A percentile compares a stretch with the other conserved stretches of the same genome.
These are phyloP conservation scores for Aquilaria agallochum DNA, from an alignment of 441 rosid species.

Conservation along the genomic window DNA sequence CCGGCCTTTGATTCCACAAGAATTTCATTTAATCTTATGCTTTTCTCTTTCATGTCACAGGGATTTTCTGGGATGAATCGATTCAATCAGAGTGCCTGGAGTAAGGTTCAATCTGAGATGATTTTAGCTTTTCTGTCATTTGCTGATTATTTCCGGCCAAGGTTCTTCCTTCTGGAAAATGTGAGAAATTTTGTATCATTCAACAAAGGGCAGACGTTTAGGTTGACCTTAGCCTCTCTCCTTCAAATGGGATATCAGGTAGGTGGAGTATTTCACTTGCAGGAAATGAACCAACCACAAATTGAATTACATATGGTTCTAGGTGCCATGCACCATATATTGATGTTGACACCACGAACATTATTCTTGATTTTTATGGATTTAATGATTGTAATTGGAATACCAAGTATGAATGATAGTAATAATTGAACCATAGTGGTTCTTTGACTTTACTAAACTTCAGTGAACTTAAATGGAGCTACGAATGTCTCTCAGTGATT, in stretches of 20 bases:
- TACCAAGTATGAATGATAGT: too few species aligned
- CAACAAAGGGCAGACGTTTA: conserved; percentile 87
- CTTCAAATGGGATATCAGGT: conserved; percentile 99
- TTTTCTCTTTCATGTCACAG: conserved; percentile 37
- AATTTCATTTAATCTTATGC: neutral
- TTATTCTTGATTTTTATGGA: too few species aligned
- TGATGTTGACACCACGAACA: too few species aligned
- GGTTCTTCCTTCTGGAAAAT: conserved; percentile 87
- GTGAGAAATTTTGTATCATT: conserved; percentile 83
- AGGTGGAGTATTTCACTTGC: conserved; percentile 3
- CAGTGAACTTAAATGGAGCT: too few species aligned
- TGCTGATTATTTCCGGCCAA: conserved; percentile 90
- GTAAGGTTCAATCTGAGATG: conserved; percentile 91
- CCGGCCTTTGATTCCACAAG: too few species aligned
- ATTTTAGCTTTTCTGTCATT: conserved; percentile 85
- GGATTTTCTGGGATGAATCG: conserved; percentile 96
- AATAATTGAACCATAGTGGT: too few species aligned
- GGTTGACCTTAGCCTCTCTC: conserved; percentile 78
- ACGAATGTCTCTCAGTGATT: too few species aligned
- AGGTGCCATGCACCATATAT: too few species aligned
- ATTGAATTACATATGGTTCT: neutral
- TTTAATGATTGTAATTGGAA: too few species aligned
- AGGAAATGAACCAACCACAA: neutral
- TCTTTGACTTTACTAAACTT: too few species aligned
- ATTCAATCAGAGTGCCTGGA: conserved; percentile 77